Evolutionary conservation across 2,329 filamentous ascomycete species (phyloP).

Genomic region (Karstenula rhodostoma): DNA sequence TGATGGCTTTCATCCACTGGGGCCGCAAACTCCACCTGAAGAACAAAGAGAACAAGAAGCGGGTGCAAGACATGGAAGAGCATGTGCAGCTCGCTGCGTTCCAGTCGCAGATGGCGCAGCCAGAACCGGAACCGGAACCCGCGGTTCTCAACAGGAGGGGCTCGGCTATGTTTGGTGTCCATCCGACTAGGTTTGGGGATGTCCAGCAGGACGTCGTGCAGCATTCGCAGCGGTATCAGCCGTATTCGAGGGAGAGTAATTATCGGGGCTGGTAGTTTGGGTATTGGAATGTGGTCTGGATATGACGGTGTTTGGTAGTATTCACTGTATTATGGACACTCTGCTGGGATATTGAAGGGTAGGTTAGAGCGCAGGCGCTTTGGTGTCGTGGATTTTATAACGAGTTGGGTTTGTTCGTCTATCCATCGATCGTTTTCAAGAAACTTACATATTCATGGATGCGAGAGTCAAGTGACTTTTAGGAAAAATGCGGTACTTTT

Average conservation of each 20-base stretch:
- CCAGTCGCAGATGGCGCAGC: constrained; percentile 7
- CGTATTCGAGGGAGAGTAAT: neutral
- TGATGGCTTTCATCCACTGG: constrained; percentile 3
- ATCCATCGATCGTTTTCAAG: too few species aligned
- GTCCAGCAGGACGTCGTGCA: neutral
- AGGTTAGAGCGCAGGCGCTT: too few species aligned
- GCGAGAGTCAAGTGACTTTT: too few species aligned
- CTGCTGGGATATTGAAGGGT: too few species aligned
- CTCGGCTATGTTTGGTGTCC: neutral
- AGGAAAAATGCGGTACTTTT: too few species aligned
- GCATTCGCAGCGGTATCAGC: neutral
- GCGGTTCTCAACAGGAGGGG: neutral
- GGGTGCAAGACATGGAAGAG: neutral
- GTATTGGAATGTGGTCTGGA: too few species aligned
- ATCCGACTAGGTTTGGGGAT: constrained; percentile 8
- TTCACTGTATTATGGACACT: too few species aligned
- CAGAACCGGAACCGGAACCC: neutral
- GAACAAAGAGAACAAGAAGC: neutral
- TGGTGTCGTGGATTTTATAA: too few species aligned
- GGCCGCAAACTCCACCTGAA: neutral
- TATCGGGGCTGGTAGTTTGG: neutral
- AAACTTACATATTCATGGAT: too few species aligned
- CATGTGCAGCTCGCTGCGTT: neutral
- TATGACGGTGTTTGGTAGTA: too few species aligned
- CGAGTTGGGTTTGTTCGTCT: too few species aligned